Evolutionary conservation across 2,329 filamentous ascomycete genomes (phyloP).

Genomic region (Alternaria triticina): DNA sequence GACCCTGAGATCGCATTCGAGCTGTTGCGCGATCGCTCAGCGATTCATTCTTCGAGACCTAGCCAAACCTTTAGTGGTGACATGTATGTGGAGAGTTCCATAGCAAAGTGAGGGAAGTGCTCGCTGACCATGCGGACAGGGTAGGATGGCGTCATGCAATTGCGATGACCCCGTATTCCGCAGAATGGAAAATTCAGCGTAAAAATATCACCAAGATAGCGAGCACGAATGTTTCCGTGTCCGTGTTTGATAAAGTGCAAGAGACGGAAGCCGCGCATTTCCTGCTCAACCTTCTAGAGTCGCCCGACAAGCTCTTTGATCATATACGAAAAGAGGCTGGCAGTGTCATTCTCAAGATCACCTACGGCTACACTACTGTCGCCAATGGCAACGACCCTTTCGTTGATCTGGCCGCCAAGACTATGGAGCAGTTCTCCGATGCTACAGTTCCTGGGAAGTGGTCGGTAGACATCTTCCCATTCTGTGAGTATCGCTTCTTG

Average conservation of each 20-base stretch:
- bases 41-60: conserved; percentile 31
- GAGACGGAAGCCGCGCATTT: conserved; percentile 32
- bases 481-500: conserved; percentile 32
- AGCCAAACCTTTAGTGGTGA: conserved; percentile 24
- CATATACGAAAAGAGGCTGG: conserved; percentile 37
- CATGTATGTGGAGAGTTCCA: conserved; percentile 12
- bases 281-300: conserved; percentile 24
- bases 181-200: conserved; percentile 27
- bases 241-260: conserved; percentile 27
- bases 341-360: conserved; percentile 35
- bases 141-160: conserved; percentile 28
- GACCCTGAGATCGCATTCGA: conserved; percentile 31
- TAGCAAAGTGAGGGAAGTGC: conserved; percentile 12
- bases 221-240: conserved; percentile 21
- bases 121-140: neutral
- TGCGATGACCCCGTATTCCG: conserved; percentile 22
- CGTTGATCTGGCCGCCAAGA: conserved; percentile 50
- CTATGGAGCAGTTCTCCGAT: conserved; percentile 51
- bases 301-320: conserved; percentile 25
- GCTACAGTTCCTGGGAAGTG: conserved; percentile 53
- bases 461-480: conserved; percentile 56
- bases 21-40: conserved; percentile 29
- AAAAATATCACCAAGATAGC: conserved; percentile 34
- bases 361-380: conserved; percentile 54
- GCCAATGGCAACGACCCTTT: conserved; percentile 51